These are phyloP conservation scores for Cardamine occulta DNA, from an alignment of 345 rosid genomes.

Conservation along the genomic window DNA sequence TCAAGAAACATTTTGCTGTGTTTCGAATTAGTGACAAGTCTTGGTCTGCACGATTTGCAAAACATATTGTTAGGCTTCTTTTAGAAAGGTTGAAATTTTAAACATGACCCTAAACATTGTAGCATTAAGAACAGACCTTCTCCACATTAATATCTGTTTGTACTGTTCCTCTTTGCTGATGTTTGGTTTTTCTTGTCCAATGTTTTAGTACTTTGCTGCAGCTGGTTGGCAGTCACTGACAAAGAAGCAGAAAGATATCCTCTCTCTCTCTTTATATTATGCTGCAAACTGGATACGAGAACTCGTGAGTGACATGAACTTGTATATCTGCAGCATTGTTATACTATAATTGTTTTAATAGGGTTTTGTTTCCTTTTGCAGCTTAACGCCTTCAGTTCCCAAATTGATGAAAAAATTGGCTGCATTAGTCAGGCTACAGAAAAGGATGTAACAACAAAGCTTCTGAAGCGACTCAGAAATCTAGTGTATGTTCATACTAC, in stretches of 20 bases:
- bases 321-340: conserved; percentile 10
- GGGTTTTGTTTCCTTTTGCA: conserved; percentile 40
- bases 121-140: neutral
- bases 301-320: conserved; percentile 55
- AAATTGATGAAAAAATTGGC: conserved; percentile 60
- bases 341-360: conserved; percentile 23
- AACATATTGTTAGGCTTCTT: neutral
- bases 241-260: conserved; percentile 67
- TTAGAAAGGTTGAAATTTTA: conserved; percentile 8
- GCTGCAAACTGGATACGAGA: conserved; percentile 84
- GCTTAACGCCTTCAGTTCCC: conserved; percentile 86
- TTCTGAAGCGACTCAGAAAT: conserved; percentile 73
- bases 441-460: conserved; percentile 65
- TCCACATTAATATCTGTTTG: neutral
- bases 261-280: conserved; percentile 66
- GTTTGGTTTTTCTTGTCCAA: conserved; percentile 38
- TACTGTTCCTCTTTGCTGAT: conserved; percentile 39
- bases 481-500: conserved; percentile 60
- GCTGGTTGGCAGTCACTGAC: conserved; percentile 63
- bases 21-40: conserved; percentile 16
- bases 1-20: conserved; percentile 12
- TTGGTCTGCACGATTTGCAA: conserved; percentile 6
- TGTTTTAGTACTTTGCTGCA: conserved; percentile 56
- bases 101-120: conserved; percentile 7
- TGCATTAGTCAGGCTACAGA: conserved; percentile 61